Evolutionary conservation across 805 yeast genomes (phyloP).

Genomic region (Zygosaccharomyces bailii): DNA sequence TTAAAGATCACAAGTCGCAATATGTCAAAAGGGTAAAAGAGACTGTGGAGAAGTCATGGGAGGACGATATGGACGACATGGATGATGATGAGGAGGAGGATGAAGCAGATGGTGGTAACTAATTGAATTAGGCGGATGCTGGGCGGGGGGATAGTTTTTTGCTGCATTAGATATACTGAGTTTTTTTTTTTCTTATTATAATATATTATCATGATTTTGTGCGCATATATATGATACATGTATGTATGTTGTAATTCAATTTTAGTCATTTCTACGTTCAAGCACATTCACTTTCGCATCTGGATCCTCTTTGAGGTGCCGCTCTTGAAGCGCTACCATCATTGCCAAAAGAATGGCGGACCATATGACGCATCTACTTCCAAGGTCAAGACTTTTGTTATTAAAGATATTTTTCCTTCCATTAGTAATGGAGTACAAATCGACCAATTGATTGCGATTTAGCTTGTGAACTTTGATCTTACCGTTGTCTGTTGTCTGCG

Average conservation of each 20-base stretch:
- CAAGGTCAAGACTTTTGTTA: slow-evolving; percentile 47
- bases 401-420: slow-evolving; percentile 27
- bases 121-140: neutral
- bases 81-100: slow-evolving; percentile 40
- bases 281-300: slow-evolving; percentile 34
- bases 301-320: slow-evolving; percentile 43
- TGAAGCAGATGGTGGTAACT: slow-evolving; percentile 27
- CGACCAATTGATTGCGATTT: slow-evolving; percentile 19
- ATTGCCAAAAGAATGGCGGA: slow-evolving; percentile 45
- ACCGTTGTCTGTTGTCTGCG: slow-evolving; percentile 14
- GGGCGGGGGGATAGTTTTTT: neutral
- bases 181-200: neutral
- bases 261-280: slow-evolving; percentile 1
- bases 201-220: neutral
- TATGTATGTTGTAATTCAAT: slow-evolving; percentile 2
- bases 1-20: slow-evolving; percentile 91
- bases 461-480: slow-evolving; percentile 27
- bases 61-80: slow-evolving; percentile 57
- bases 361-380: slow-evolving; percentile 52
- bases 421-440: slow-evolving; percentile 12
- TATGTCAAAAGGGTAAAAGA: slow-evolving; percentile 88
- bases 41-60: slow-evolving; percentile 94
- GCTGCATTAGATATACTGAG: slow-evolving; percentile 8
- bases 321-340: slow-evolving; percentile 56
- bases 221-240: slow-evolving; percentile 5